Conservation (phyloP, 257 asterid species). For the Salvia rosmarinus region DNA sequence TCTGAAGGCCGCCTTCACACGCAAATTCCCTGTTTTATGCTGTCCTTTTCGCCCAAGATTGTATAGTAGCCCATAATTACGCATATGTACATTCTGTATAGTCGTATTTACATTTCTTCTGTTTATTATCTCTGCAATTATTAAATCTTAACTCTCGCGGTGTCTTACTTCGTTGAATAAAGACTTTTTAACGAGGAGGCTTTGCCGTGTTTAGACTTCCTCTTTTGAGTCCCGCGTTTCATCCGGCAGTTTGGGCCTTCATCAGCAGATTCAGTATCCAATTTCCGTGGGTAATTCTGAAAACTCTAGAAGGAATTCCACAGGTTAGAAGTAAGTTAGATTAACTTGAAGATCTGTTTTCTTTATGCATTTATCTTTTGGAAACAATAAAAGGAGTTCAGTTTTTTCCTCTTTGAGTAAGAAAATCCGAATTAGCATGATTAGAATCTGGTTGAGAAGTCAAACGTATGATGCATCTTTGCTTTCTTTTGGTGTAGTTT, state of each 20-base stretch:
- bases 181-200: slow-evolving; percentile 24
- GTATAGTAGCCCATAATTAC: not conserved
- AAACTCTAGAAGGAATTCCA: slow-evolving; percentile 9
- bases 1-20: slow-evolving; percentile 6
- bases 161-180: not conserved
- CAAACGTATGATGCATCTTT: slow-evolving; percentile 9
- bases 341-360: not conserved
- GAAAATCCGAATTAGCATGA: slow-evolving; percentile 13
- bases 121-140: not conserved
- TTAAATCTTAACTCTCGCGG: not conserved
- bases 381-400: not conserved
- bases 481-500: slow-evolving; percentile 3
- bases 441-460: slow-evolving; percentile 24
- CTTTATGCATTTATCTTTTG: slow-evolving; percentile 19
- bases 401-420: not conserved
- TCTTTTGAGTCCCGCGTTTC: slow-evolving; percentile 20
- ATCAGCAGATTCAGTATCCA: slow-evolving; percentile 26
- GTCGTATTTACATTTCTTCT: not conserved
- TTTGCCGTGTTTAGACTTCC: slow-evolving; percentile 31
- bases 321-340: slow-evolving; percentile 29
- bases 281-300: slow-evolving; percentile 27
- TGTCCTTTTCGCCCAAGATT: not conserved
- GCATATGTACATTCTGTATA: not conserved
- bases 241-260: not conserved
- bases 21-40: not conserved